Percentiles rank a stretch among this genome's conserved stretches.
Evolutionary conservation across 2,329 filamentous ascomycete species (phyloP).

Genomic region (Phaeosphaeriaceae sp.): DNA sequence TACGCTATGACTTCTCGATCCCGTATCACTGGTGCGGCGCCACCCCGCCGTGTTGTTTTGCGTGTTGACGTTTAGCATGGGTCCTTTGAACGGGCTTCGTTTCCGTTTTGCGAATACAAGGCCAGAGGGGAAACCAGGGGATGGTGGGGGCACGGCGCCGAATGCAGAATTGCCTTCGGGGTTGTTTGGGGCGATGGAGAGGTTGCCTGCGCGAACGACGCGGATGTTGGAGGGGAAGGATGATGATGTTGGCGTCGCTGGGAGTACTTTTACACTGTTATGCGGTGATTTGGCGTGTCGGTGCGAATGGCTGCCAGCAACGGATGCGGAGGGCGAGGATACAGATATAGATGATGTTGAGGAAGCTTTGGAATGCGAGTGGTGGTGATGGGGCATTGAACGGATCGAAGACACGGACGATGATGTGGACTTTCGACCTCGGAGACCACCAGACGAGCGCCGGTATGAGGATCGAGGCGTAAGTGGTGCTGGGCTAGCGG

Average conservation of each 20-base stretch:
- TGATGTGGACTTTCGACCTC: conserved; percentile 93
- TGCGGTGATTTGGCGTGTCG: conserved; percentile 79
- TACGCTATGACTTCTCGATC: conserved; percentile 60
- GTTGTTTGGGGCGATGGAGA: conserved; percentile 38
- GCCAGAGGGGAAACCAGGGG: conserved; percentile 52
- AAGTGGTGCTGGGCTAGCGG: conserved; percentile 82
- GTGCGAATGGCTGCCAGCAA: conserved; percentile 62
- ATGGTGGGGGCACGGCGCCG: conserved; percentile 63
- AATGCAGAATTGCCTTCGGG: conserved; percentile 52
- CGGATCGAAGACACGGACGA: conserved; percentile 93
- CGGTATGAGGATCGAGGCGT: conserved; percentile 88
- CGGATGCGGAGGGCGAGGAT: conserved; percentile 51
- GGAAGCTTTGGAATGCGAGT: conserved; percentile 90
- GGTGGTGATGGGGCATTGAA: conserved; percentile 76
- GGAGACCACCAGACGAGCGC: conserved; percentile 79
- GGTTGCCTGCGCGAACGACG: conserved; percentile 67
- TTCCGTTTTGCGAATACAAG: conserved; percentile 83
- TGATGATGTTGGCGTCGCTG: conserved; percentile 76
- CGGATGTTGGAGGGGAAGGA: conserved; percentile 87
- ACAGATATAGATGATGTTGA: conserved; percentile 83
- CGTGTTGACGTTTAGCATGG: conserved; percentile 62
- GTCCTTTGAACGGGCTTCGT: conserved; percentile 81
- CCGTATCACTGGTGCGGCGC: conserved; percentile 10
- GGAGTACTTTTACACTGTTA: conserved; percentile 89
- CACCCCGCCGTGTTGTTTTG: conserved; percentile 25